Evolutionary conservation across 1,284 basidiomycete species (phyloP), one percentile per base, ranked within the genome.

Genomic region (Microbotryomycetes sp.): DNA sequence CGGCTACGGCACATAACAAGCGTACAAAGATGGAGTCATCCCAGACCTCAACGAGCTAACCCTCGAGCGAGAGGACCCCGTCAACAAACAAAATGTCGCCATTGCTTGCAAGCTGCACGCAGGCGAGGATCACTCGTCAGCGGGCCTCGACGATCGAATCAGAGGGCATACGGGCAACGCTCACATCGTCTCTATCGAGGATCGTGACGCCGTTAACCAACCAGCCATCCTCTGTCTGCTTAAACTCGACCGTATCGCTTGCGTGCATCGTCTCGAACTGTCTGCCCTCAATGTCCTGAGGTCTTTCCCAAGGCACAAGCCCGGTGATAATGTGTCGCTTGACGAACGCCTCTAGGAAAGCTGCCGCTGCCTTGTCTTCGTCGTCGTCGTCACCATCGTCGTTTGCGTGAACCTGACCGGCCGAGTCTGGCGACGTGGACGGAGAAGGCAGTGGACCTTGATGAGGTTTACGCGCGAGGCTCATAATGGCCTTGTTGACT

Each of bases 401-500:
- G n/a, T n/a, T n/a, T n/a, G n/a, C n/a, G n/a, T n/a, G n/a, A n/a
- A n/a, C n/a, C n/a, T n/a, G n/a, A n/a, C n/a, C n/a, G n/a, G n/a
- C n/a, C n/a, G n/a, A n/a, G n/a, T n/a, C n/a, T n/a, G n/a, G n/a
- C n/a, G n/a, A n/a, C n/a, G n/a, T n/a, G n/a, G n/a, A n/a, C n/a
- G n/a, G n/a, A 11, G 60, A 83, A 85, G 46, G 55, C 56, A 54
- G 47, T 46, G 57, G 51, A 35, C 56, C 45, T 41, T 56, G 84
- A 75, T 75, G 89, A 84, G 88, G 88, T 75, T 88, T 89, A 67
- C 82, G 77, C 3, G 81, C 74, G 41, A 89, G 76, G 4, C 83
- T 82, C 81, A 89, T 85, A n/a, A 89, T 81, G 5, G 87, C 88
- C 75, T 85, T 86, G 74, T 89, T 89, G 18, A 83, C 85, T 1